phyloP scores from a whole-genome alignment of 805 yeast genomes.

The Candida glaebosa region DNA sequence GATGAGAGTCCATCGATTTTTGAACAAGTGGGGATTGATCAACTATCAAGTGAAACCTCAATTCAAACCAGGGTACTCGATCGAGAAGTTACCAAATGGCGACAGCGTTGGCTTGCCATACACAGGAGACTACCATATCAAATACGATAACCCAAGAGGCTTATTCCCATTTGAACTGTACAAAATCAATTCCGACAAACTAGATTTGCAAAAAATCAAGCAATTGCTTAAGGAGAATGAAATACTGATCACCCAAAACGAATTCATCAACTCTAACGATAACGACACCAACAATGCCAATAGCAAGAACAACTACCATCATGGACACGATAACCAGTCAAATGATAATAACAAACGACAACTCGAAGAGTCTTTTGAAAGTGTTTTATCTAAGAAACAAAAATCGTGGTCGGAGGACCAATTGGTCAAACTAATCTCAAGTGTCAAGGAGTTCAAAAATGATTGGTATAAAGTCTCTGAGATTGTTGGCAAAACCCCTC shows the following conservation, averaged over 20 bases:
- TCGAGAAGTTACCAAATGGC: slow-evolving; percentile 48
- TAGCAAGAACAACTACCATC: background rate
- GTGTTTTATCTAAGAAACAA: slow-evolving; percentile 2
- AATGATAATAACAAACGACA: slow-evolving; percentile 7
- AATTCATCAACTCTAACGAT: background rate
- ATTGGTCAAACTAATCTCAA: slow-evolving; percentile 56
- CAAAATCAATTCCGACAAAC: slow-evolving; percentile 56
- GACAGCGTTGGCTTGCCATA: slow-evolving; percentile 55
- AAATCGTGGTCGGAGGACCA: slow-evolving; percentile 63
- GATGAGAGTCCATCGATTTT: slow-evolving; percentile 76
- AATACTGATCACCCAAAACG: slow-evolving; percentile 5
- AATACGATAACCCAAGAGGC: slow-evolving; percentile 87
- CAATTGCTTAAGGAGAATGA: slow-evolving; percentile 19
- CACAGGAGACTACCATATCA: slow-evolving; percentile 73
- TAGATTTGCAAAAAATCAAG: slow-evolving; percentile 36
- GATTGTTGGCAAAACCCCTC: slow-evolving; percentile 60
- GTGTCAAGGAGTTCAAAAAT: slow-evolving; percentile 56
- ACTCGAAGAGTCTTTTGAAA: slow-evolving; percentile 4
- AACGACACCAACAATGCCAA: slow-evolving; percentile 5
- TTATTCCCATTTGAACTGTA: slow-evolving; percentile 86
- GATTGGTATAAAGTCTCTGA: slow-evolving; percentile 80
- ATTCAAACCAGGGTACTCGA: slow-evolving; percentile 58
- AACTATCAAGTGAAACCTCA: slow-evolving; percentile 89
- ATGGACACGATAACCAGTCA: slow-evolving; percentile 4
- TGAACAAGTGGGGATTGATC: slow-evolving; percentile 89